Percentiles rank a stretch among this genome's conserved stretches.
These are phyloP conservation scores for Trypanosoma grayi DNA, from an alignment of 208 protist species.

Conservation along the genomic window DNA sequence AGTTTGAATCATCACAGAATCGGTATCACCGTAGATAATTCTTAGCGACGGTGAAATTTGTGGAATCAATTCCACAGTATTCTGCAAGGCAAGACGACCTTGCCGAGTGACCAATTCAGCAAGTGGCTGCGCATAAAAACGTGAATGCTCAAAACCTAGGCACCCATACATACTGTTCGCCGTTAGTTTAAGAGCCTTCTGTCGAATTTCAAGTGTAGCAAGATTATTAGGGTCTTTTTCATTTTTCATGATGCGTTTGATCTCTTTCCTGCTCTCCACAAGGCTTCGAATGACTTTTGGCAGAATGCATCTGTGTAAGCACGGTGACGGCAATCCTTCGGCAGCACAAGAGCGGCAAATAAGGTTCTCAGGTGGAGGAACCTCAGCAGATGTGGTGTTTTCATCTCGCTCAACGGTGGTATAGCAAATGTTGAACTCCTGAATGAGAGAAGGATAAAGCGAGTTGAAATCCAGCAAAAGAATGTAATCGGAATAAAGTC, in stretches of 20 bases:
- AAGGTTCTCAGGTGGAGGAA: constrained; percentile 73
- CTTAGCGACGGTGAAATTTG: constrained; percentile 84
- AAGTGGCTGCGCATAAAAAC: constrained; percentile 98
- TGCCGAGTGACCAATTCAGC: constrained; percentile 98
- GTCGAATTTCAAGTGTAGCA: constrained; percentile 94
- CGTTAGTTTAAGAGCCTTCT: constrained; percentile 98
- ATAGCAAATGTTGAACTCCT: constrained; percentile 99
- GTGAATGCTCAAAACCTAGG: constrained; percentile 97
- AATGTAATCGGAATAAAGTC: constrained; percentile 98
- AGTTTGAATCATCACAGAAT: constrained; percentile 99
- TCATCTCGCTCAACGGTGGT: constrained; percentile 93
- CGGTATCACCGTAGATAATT: constrained; percentile 99
- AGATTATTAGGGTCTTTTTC: constrained; percentile 81
- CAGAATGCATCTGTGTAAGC: constrained; percentile 86
- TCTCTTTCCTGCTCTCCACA: constrained; percentile 92
- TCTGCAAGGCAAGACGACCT: constrained; percentile 94
- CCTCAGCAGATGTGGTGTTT: constrained; percentile 37
- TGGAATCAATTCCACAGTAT: constrained; percentile 93
- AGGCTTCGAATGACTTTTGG: constrained; percentile 95
- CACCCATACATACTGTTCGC: constrained; percentile 99
- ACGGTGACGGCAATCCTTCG: constrained; percentile 57
- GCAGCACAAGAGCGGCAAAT: constrained; percentile 71
- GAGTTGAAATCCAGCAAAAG: constrained; percentile 99
- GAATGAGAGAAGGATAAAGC: constrained; percentile 99
- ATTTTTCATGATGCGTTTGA: constrained; percentile 94